Base-by-base conservation (phyloP, 2,329 filamentous ascomycete genomes). In the Neocatenulostroma microsporum region DNA sequence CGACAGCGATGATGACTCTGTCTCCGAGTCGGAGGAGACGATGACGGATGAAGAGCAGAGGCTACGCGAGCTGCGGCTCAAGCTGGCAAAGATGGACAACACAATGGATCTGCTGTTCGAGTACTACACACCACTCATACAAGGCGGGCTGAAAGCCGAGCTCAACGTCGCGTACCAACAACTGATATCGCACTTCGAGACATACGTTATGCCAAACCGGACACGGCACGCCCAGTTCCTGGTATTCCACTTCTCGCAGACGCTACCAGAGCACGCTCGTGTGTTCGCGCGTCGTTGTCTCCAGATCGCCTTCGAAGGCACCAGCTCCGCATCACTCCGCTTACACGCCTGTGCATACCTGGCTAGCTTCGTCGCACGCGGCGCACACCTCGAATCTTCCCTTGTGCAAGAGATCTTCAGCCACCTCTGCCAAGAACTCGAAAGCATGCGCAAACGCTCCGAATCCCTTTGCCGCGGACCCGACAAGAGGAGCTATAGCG, bases 211-310 rank as follows among this genome's bases (percentile, higher is more conserved):
- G 20, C 87, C 88, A 3, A 93, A 87, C 11, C 84, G 86, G 49
- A 94, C 87, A 17, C 80, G 91, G 21, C 89, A 96, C 59, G 87
- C 87, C 0, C 91, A 98, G 54, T 98, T 96, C 52, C 75, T 98
- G 31, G 73, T 96, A 34, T 98, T 98, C 63, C 89, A 95, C 62
- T 95, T 94, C 57, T 84, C 84, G 12, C 89, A 98, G 61, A 76
- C 75, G 40, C 84, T 85, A 7, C 79, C 83, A 20, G 72, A 75
- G 29, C 76, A 94, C 31, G 81, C 85, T 40, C 84, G 91, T 53
- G 76, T 80, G 32, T 96, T 96, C 54, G 81, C 84, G 28, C 86
- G 95, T 60, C 76, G 75, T 39, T 84, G 85, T 12, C 78, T 84
- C 24, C 71, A 76, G 27, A 73, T 94, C 21, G 80, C 84, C 39